phyloP scores from a whole-genome alignment of 148 eudicot genomes.

The Polygonum maritimum region DNA sequence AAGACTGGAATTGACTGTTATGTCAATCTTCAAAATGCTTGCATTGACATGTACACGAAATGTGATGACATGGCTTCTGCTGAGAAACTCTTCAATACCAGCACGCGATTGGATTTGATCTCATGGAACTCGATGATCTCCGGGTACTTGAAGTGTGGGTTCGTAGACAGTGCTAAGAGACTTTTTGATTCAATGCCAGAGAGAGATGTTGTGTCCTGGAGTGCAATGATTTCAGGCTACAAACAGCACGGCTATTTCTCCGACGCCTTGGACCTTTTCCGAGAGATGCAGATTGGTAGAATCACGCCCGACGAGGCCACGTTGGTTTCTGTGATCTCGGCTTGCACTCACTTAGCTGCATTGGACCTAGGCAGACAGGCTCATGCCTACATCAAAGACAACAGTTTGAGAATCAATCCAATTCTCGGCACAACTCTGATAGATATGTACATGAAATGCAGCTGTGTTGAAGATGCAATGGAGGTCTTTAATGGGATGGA shows the following conservation, averaged over 20 bases:
- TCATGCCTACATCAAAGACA: slow-evolving; percentile 45
- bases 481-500: slow-evolving; percentile 50
- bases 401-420: slow-evolving; percentile 24
- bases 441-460: slow-evolving; percentile 78
- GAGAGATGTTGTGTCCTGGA: slow-evolving; percentile 73
- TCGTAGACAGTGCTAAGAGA: slow-evolving; percentile 30
- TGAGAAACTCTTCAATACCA: slow-evolving; percentile 34
- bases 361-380: slow-evolving; percentile 53
- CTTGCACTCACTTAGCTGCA: slow-evolving; percentile 50
- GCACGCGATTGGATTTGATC: slow-evolving; percentile 35
- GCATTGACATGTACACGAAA: slow-evolving; percentile 58
- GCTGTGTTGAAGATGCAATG: slow-evolving; percentile 47
- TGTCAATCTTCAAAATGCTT: slow-evolving; percentile 62
- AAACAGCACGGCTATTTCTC: slow-evolving; percentile 32
- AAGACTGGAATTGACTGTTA: slow-evolving; percentile 44
- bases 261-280: slow-evolving; percentile 47
- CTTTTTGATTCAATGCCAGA: slow-evolving; percentile 55
- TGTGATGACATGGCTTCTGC: slow-evolving; percentile 50
- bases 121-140: slow-evolving; percentile 73
- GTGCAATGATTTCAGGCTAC: slow-evolving; percentile 66
- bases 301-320: slow-evolving; percentile 55
- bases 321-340: slow-evolving; percentile 57
- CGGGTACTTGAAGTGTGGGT: slow-evolving; percentile 48
- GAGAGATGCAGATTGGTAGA: slow-evolving; percentile 41
- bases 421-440: slow-evolving; percentile 70